These are phyloP conservation scores for Rhynchospora pubera DNA, from an alignment of 176 grass and related monocot genomes.

Conservation along the genomic window DNA sequence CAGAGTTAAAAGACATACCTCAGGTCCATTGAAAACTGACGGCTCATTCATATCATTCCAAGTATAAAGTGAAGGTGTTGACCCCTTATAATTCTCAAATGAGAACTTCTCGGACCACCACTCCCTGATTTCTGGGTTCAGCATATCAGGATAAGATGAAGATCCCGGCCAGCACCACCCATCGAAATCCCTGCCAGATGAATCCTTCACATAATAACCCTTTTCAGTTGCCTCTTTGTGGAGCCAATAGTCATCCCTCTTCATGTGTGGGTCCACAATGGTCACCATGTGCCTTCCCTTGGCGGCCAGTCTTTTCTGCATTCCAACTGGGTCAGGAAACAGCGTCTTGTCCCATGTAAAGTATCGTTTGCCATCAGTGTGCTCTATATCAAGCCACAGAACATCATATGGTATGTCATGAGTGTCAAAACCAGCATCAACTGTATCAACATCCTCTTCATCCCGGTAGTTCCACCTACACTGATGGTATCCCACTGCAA, in stretches of 20 bases:
- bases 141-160: conserved; percentile 81
- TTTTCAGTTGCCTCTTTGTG: conserved; percentile 86
- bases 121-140: conserved; percentile 84
- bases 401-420: conserved; percentile 96
- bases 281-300: conserved; percentile 94
- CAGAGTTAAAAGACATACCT: conserved; percentile 38
- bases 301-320: conserved; percentile 65
- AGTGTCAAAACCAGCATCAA: conserved; percentile 77
- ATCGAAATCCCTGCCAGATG: conserved; percentile 57
- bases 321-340: conserved; percentile 72
- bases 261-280: conserved; percentile 89
- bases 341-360: conserved; percentile 78
- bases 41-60: conserved; percentile 99
- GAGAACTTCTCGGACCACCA: conserved; percentile 95
- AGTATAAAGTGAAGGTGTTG: conserved; percentile 72
- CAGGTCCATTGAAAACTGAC: conserved; percentile 96
- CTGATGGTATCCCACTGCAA: conserved; percentile 78
- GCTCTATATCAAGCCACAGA: conserved; percentile 93
- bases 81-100: conserved; percentile 71
- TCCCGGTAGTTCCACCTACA: conserved; percentile 99
- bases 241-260: conserved; percentile 54
- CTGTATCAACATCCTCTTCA: conserved; percentile 71
- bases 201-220: conserved; percentile 93
- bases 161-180: conserved; percentile 97
- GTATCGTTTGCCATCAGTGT: conserved; percentile 86